Conservation (phyloP, 495 filamentous ascomycete species). For the Cercophora sp. region DNA sequence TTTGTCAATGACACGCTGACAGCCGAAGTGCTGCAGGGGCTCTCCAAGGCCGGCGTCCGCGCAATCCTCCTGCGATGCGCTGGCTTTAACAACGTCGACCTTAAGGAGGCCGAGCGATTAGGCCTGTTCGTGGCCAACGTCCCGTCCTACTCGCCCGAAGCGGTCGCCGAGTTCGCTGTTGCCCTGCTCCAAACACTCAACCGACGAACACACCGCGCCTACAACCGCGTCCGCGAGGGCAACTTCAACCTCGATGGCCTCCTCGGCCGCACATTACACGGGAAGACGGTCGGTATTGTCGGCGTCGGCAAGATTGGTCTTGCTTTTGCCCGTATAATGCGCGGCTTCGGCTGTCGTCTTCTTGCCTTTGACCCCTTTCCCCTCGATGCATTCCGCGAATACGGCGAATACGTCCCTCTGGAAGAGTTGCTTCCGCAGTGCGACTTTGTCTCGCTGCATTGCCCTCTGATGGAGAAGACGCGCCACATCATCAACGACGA, state of each 20-base stretch:
- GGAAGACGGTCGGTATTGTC: conserved; percentile 57
- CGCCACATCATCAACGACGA: conserved; percentile 56
- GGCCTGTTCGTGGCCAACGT: conserved; percentile 64
- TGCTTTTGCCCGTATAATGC: conserved; percentile 48
- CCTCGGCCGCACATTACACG: conserved; percentile 55
- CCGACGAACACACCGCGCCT: conserved; percentile 66
- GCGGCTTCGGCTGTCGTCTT: conserved; percentile 60
- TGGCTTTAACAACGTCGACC: conserved; percentile 67
- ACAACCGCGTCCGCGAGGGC: conserved; percentile 67
- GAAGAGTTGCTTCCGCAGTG: conserved; percentile 50
- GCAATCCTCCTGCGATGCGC: conserved; percentile 65
- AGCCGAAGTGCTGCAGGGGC: conserved; percentile 45
- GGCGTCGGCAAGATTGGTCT: conserved; percentile 55
- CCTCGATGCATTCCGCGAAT: conserved; percentile 43
- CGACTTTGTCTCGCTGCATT: conserved; percentile 63
- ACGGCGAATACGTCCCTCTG: conserved; percentile 53
- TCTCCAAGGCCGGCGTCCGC: conserved; percentile 46
- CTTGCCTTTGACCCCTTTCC: conserved; percentile 57
- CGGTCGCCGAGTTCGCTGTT: conserved; percentile 68
- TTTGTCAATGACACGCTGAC: conserved; percentile 66
- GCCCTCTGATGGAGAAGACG: conserved; percentile 57
- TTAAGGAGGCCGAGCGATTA: conserved; percentile 49
- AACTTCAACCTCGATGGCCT: conserved; percentile 67
- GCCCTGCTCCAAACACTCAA: conserved; percentile 66
- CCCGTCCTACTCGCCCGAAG: conserved; percentile 65